Percentiles rank a stretch among this genome's conserved stretches.
Conservation (phyloP, 805 yeast species). For the Nakazawaea laoshanensis region DNA sequence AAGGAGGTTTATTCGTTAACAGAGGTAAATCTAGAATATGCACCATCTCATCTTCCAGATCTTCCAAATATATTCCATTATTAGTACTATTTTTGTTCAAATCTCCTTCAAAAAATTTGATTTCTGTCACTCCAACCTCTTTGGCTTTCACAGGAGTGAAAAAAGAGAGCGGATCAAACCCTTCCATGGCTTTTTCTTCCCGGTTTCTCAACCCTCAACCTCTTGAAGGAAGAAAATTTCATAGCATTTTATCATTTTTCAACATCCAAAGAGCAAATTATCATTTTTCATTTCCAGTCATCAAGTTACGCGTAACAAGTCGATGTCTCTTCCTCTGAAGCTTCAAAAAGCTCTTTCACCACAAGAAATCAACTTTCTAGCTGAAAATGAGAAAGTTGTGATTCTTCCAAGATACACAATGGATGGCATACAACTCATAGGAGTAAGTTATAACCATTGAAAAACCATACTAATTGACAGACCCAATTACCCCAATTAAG, state of each 20-base stretch:
- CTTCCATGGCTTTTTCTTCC: too few relatives aligned
- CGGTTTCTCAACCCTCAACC: too few relatives aligned
- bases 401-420: slow-evolving; percentile 75
- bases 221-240: too few relatives aligned
- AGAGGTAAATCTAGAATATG: slow-evolving; percentile 56
- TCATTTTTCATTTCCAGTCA: too few relatives aligned
- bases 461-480: slow-evolving; percentile 17
- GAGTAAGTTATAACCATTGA: slow-evolving; percentile 29
- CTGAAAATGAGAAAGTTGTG: slow-evolving; percentile 68
- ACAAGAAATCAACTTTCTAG: slow-evolving; percentile 72
- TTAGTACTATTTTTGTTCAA: too few relatives aligned
- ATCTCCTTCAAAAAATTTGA: too few relatives aligned
- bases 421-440: slow-evolving; percentile 57
- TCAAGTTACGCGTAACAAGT: background rate
- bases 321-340: slow-evolving; percentile 57
- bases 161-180: slow-evolving; percentile 10
- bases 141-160: too few relatives aligned
- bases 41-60: slow-evolving; percentile 22
- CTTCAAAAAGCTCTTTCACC: slow-evolving; percentile 56
- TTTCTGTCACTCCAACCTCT: slow-evolving; percentile 1
- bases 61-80: too few relatives aligned
- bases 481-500: slow-evolving; percentile 46
- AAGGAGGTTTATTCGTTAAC: slow-evolving; percentile 37
- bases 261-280: too few relatives aligned
- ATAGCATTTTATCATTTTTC: too few relatives aligned